Percentiles rank a stretch among this genome's conserved stretches.
Conservation (phyloP, 371 early-diverging fungal genomes). For the Phascolomyces articulosus region DNA sequence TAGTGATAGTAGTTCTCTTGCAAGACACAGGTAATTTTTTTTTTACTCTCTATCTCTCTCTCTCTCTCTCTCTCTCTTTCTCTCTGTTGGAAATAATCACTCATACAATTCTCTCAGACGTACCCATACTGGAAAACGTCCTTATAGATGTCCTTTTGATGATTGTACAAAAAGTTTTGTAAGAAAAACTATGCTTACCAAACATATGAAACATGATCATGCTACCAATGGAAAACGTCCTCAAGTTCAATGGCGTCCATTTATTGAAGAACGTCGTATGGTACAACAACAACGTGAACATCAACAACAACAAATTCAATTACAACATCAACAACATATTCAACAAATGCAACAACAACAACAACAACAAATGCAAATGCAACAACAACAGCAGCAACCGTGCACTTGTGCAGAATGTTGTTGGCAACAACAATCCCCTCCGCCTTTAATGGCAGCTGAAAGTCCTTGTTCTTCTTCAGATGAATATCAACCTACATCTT, state of each 20-base stretch:
- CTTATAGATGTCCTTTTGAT: slow-evolving; percentile 65
- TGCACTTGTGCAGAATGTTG: slow-evolving; percentile 26
- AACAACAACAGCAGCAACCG: slow-evolving; percentile 13
- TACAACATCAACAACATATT: slow-evolving; percentile 9
- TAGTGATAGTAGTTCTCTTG: slow-evolving; percentile 65
- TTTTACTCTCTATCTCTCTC: no score
- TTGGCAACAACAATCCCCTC: slow-evolving; percentile 14
- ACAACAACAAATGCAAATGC: slow-evolving; percentile 3
- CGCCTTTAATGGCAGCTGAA: slow-evolving; percentile 11
- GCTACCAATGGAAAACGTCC: slow-evolving; percentile 40
- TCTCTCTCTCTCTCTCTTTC: no score
- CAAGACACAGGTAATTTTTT: slow-evolving; percentile 41
- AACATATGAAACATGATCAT: slow-evolving; percentile 60
- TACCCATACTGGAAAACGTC: slow-evolving; percentile 75
- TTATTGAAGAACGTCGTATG: slow-evolving; percentile 48
- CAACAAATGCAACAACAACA: slow-evolving; percentile 1
- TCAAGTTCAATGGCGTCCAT: slow-evolving; percentile 52
- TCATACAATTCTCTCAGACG: slow-evolving; percentile 30
- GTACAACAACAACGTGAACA: slow-evolving; percentile 22
- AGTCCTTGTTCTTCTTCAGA: slow-evolving; percentile 29
- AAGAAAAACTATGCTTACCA: slow-evolving; percentile 71
- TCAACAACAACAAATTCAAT: slow-evolving; percentile 11
- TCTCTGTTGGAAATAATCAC: no score
- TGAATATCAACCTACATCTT: slow-evolving; percentile 18
- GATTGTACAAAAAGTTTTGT: slow-evolving; percentile 70